Evolutionary conservation across 2,329 filamentous ascomycete genomes (phyloP).

Genomic region (Sporothrix dimorphospora): DNA sequence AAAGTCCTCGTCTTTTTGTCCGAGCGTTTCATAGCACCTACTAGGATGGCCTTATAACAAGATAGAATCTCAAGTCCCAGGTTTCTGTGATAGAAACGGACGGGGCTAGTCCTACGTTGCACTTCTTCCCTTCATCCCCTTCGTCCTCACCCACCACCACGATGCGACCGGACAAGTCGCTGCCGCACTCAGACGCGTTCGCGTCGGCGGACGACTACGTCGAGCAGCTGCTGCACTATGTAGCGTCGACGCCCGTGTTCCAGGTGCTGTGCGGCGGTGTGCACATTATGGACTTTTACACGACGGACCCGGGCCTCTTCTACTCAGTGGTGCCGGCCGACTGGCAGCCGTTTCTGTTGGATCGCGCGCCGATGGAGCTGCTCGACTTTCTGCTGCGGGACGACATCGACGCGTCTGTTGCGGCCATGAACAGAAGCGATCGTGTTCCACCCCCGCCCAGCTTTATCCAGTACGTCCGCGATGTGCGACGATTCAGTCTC

Average conservation of each 20-base stretch:
- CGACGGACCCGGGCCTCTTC: constrained; percentile 80
- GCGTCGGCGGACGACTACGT: constrained; percentile 75
- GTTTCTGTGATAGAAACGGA: too few species aligned
- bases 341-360: constrained; percentile 79
- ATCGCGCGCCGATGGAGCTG: constrained; percentile 72
- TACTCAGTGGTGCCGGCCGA: constrained; percentile 72
- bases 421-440: constrained; percentile 27
- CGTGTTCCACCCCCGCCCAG: constrained; percentile 51
- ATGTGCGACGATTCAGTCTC: constrained; percentile 71
- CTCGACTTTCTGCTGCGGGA: constrained; percentile 81
- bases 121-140: too few species aligned
- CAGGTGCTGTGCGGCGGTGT: constrained; percentile 94
- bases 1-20: neutral
- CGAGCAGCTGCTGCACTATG: constrained; percentile 74
- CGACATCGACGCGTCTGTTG: constrained; percentile 57
- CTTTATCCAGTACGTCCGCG: constrained; percentile 71
- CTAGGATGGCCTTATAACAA: neutral
- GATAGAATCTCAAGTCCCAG: neutral
- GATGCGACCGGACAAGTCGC: constrained; percentile 41
- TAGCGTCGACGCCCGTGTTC: constrained; percentile 73
- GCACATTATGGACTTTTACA: constrained; percentile 96
- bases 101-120: too few species aligned
- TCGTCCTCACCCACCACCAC: neutral
- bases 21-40: neutral
- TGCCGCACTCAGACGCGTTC: constrained; percentile 75